These are phyloP conservation scores for Ogataea glucozyma DNA, from an alignment of 805 yeast genomes.

Conservation along the genomic window DNA sequence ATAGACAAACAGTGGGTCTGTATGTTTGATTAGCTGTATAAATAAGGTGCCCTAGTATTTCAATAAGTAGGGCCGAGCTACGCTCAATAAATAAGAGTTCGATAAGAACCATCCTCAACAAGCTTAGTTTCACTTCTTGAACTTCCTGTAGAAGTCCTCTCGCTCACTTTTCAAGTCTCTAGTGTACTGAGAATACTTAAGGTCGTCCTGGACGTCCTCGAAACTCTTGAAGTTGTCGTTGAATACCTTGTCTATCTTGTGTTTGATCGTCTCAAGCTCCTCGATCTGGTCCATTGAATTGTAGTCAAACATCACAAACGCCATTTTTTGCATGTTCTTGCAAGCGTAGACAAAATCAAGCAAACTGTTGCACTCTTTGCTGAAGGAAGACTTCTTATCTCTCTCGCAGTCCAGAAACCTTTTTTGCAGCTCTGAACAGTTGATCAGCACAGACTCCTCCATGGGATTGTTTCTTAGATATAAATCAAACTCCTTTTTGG, in stretches of 20 bases:
- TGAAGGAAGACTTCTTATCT: constrained; percentile 20
- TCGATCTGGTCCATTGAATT: constrained; percentile 29
- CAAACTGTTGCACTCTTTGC: constrained; percentile 28
- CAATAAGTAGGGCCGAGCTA: too few relatives aligned
- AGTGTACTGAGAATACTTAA: constrained; percentile 25
- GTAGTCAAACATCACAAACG: constrained; percentile 36
- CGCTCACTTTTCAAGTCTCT: constrained; percentile 31
- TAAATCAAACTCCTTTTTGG: constrained; percentile 24
- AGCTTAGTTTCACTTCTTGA: constrained; percentile 25
- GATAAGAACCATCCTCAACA: too few relatives aligned
- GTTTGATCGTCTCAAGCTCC: constrained; percentile 32
- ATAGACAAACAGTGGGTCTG: constrained; percentile 20
- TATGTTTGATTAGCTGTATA: constrained; percentile 22
- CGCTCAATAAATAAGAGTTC: too few relatives aligned
- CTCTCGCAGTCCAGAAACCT: constrained; percentile 31
- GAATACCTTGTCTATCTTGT: constrained; percentile 32
- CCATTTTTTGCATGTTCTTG: constrained; percentile 33
- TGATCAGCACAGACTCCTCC: constrained; percentile 32
- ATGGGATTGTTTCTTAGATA: constrained; percentile 32
- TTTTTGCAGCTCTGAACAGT: constrained; percentile 38
- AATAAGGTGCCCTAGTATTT: too few relatives aligned
- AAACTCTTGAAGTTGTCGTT: constrained; percentile 27
- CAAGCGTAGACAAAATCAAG: constrained; percentile 36
- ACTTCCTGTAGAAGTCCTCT: constrained; percentile 31
- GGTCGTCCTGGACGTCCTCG: constrained; percentile 31